Conservation (phyloP, 306 rosid genomes). For the Trifolium repens region DNA sequence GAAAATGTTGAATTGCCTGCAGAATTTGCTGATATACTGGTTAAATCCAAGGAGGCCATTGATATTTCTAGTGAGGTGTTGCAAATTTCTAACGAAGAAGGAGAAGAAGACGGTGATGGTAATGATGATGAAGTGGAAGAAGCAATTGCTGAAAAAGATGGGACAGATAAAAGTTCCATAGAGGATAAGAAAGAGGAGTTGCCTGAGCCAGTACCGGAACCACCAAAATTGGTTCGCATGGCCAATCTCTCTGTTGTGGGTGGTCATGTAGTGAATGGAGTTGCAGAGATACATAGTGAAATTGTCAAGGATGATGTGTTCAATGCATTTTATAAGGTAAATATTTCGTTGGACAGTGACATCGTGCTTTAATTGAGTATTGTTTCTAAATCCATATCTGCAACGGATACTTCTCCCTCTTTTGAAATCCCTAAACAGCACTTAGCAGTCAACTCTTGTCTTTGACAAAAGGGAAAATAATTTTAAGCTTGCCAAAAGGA, state of each 20-base stretch:
- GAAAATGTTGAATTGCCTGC: slow-evolving; percentile 90
- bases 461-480: slow-evolving; percentile 5
- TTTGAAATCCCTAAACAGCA: slow-evolving; percentile 6
- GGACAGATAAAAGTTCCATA: slow-evolving; percentile 43
- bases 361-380: slow-evolving; percentile 32
- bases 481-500: slow-evolving; percentile 15
- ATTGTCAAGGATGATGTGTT: slow-evolving; percentile 94
- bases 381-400: slow-evolving; percentile 22
- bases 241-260: slow-evolving; percentile 96
- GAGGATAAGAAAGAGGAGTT: slow-evolving; percentile 53
- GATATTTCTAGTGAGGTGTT: slow-evolving; percentile 48
- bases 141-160: slow-evolving; percentile 48
- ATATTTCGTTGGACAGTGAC: slow-evolving; percentile 27
- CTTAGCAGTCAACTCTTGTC: slow-evolving; percentile 29
- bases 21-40: slow-evolving; percentile 62
- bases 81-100: slow-evolving; percentile 48
- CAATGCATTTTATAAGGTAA: slow-evolving; percentile 84
- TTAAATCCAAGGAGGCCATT: slow-evolving; percentile 54
- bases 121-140: slow-evolving; percentile 37
- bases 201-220: slow-evolving; percentile 69
- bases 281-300: slow-evolving; percentile 97
- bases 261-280: slow-evolving; percentile 99
- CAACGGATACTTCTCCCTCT: not conserved
- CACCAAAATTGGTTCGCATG: slow-evolving; percentile 91
- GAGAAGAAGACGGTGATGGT: slow-evolving; percentile 18